phyloP scores from a whole-genome alignment of 1,284 basidiomycete genomes.

The Moniliophthora roreri region DNA sequence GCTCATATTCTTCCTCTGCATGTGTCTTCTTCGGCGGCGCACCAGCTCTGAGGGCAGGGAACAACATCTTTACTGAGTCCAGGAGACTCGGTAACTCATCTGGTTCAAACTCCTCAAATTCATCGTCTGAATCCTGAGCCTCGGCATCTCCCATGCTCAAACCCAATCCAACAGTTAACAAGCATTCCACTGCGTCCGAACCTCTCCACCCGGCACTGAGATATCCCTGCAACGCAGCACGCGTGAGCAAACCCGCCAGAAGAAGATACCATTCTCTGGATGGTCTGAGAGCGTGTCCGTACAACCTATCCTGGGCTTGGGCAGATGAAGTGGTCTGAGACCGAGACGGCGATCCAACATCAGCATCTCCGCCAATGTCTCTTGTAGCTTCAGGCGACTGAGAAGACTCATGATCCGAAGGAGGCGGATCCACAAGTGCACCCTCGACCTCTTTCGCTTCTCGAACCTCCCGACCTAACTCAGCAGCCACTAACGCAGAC shows the following conservation, averaged over 20 bases:
- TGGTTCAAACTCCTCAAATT: conserved; percentile 66
- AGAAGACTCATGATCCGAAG: neutral
- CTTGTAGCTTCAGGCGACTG: neutral
- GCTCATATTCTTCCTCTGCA: conserved; percentile 50
- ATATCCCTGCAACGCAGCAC: conserved; percentile 81
- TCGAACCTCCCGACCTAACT: conserved; percentile 62
- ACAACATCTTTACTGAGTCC: conserved; percentile 67
- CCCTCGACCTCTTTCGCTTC: conserved; percentile 26
- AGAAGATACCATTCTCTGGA: conserved; percentile 80
- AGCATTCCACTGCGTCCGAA: conserved; percentile 63
- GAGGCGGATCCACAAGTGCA: neutral
- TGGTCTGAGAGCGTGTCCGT: conserved; percentile 55
- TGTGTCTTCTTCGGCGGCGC: conserved; percentile 19
- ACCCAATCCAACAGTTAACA: conserved; percentile 73
- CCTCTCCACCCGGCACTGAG: conserved; percentile 78
- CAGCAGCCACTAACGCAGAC: conserved; percentile 71
- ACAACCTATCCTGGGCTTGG: conserved; percentile 29
- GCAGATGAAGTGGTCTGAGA: neutral
- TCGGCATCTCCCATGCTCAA: conserved; percentile 19
- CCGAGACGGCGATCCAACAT: neutral
- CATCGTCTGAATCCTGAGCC: conserved; percentile 21
- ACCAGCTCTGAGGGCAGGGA: conserved; percentile 50
- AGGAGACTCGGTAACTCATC: conserved; percentile 70
- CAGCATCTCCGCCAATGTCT: neutral
- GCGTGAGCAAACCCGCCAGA: conserved; percentile 70